Percentiles rank a stretch among this genome's conserved stretches.
Conservation (phyloP, 2,329 filamentous ascomycete genomes). For the Fusarium liriodendri region DNA sequence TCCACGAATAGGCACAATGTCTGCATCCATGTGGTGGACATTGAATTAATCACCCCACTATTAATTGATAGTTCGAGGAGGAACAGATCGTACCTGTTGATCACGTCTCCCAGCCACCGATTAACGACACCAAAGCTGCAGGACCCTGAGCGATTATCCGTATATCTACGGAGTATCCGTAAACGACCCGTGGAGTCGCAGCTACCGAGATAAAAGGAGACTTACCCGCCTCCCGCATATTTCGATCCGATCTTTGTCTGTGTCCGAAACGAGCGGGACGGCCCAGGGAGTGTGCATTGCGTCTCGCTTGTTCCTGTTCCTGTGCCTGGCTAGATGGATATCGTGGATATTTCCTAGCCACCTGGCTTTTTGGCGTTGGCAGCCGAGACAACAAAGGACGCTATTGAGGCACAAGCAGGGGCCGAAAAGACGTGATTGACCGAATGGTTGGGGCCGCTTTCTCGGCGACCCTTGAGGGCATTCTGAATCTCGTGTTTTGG, state of each 20-base stretch:
- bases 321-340: background rate
- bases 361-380: background rate
- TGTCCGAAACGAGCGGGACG: slow-evolving; percentile 28
- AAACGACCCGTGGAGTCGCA: background rate
- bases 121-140: background rate
- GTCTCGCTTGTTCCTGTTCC: slow-evolving; percentile 26
- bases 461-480: background rate
- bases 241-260: slow-evolving; percentile 5
- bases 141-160: background rate
- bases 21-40: background rate
- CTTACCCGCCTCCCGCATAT: background rate
- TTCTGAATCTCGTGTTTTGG: slow-evolving; percentile 4
- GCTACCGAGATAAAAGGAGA: slow-evolving; percentile 12
- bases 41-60: slow-evolving; percentile 3
- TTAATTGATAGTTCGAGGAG: background rate
- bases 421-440: background rate
- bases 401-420: background rate
- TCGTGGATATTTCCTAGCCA: slow-evolving; percentile 14
- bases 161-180: background rate
- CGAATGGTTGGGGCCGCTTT: background rate
- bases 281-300: slow-evolving; percentile 19
- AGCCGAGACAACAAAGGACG: slow-evolving; percentile 9
- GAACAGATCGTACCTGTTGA: slow-evolving; percentile 35
- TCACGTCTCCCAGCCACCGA: slow-evolving; percentile 26
- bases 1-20: background rate